Evolutionary conservation across 768 basidiomycete genomes (phyloP), one percentile per base, ranked within the genome.

Genomic region (Nidularia pulvinata): DNA sequence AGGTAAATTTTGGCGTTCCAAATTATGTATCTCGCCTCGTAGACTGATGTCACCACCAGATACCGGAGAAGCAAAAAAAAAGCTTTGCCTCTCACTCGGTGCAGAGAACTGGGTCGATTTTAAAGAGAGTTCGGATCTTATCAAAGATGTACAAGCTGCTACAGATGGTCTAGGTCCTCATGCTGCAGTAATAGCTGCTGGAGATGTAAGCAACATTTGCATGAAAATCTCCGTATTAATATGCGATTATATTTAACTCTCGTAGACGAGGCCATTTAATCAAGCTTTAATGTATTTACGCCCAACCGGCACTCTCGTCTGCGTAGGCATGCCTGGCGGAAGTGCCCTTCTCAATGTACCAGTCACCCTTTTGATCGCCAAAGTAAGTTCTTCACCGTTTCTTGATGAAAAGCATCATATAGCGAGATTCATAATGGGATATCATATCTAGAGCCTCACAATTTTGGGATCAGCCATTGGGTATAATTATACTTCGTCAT

Each of bases 31-130:
- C 13, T 13, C 30, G 7, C 9, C 43, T 36, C 7, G 7, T 14
- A 39, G 51, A 5, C 16, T 37, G 46, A n/a, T 3, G 11, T 68
- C 82, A 49, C 79, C 78, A 11, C 64, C 81, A 76, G 93, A 94
- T 64, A 89, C 89, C 6, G 89, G 91, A 25, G 81, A 71, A 35
- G 80, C 79, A 42, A 93, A 93, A 72, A 74, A 78, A 55, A 70
- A 84, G 19, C 71, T 92, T 76, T 59, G 79, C 80, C 6, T 69
- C 33, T 64, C 62, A 51, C 70, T 79, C 25, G 76, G 76, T n/a
- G 76, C 87, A 0, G 87, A 91, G 66, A 82, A 79, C 66, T 86
- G 83, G 81, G 69, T 95, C 49, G 93, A 95, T 71, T 95, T 94
- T 74, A 80, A 70, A 59, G 73, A 81, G 59, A 76, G 75, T 7